Evolutionary conservation across 345 rosid species (phyloP).

Genomic region (Linum lewisii): DNA sequence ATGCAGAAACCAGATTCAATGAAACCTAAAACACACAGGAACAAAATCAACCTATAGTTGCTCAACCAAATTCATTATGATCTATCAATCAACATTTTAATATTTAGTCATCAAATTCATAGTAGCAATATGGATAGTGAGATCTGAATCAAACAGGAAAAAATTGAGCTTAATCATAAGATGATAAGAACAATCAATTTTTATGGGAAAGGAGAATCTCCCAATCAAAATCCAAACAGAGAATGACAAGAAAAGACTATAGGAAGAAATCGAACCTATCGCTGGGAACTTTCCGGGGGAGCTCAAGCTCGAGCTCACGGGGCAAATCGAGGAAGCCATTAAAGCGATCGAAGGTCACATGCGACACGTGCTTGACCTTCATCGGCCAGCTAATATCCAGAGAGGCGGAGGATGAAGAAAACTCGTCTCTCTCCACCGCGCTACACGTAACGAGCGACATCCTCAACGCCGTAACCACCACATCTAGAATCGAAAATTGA

Average conservation of each 20-base stretch:
- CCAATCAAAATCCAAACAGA: no score
- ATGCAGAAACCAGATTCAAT: neutral
- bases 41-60: neutral
- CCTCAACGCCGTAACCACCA: constrained; percentile 64
- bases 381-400: constrained; percentile 97
- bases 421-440: constrained; percentile 54
- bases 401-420: constrained; percentile 32
- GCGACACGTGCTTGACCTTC: constrained; percentile 74
- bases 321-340: constrained; percentile 89
- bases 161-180: no score
- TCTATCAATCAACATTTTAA: neutral
- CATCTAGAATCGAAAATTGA: constrained; percentile 43
- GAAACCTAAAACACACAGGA: neutral
- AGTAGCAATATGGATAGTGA: no score
- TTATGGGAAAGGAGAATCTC: no score
- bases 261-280: constrained; percentile 76
- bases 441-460: constrained; percentile 76
- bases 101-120: neutral
- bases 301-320: constrained; percentile 86
- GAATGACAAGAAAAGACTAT: no score
- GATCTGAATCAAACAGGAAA: neutral
- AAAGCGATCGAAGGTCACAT: constrained; percentile 91
- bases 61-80: neutral
- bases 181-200: no score
- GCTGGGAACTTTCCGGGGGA: constrained; percentile 88